phyloP scores from a whole-genome alignment of 2,329 filamentous ascomycete species.

The Calonectria honghensis region DNA sequence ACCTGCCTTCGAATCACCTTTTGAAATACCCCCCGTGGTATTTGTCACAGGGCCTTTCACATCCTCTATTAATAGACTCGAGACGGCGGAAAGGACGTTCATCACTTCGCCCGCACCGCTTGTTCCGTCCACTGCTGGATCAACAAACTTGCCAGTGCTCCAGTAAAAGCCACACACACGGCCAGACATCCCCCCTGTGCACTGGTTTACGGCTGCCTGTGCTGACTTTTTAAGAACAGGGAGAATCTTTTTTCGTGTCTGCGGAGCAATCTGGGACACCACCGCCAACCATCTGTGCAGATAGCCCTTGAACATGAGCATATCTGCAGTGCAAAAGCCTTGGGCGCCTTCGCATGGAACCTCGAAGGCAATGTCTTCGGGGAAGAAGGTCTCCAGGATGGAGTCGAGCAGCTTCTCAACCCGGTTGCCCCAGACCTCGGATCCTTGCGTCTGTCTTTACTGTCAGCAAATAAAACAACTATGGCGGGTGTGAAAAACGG shows the following conservation, averaged over 20 bases:
- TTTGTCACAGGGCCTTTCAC: constrained; percentile 66
- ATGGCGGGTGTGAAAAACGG: constrained; percentile 44
- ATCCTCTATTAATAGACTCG: constrained; percentile 67
- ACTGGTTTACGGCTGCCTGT: constrained; percentile 76
- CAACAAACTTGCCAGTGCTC: constrained; percentile 67
- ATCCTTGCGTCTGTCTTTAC: constrained; percentile 68
- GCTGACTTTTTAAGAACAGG: constrained; percentile 76
- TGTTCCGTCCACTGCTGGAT: constrained; percentile 71
- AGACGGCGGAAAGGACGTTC: constrained; percentile 74
- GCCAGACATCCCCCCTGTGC: constrained; percentile 74
- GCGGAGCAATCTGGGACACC: constrained; percentile 77
- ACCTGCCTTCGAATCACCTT: constrained; percentile 64
- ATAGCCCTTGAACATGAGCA: constrained; percentile 83
- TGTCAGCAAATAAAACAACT: background rate
- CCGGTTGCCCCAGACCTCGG: constrained; percentile 73
- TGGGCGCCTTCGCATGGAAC: constrained; percentile 76
- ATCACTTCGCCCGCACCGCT: constrained; percentile 77
- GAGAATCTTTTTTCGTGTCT: constrained; percentile 72
- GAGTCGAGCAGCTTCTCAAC: constrained; percentile 73
- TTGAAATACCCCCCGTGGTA: constrained; percentile 70
- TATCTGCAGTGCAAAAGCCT: constrained; percentile 80
- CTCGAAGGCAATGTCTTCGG: constrained; percentile 78
- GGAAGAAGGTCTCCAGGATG: constrained; percentile 72
- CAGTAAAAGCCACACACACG: constrained; percentile 80
- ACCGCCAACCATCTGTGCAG: constrained; percentile 79